Evolutionary conservation across 306 rosid species (phyloP), one percentile per base, ranked within the genome.

Genomic region (Quercus alba): DNA sequence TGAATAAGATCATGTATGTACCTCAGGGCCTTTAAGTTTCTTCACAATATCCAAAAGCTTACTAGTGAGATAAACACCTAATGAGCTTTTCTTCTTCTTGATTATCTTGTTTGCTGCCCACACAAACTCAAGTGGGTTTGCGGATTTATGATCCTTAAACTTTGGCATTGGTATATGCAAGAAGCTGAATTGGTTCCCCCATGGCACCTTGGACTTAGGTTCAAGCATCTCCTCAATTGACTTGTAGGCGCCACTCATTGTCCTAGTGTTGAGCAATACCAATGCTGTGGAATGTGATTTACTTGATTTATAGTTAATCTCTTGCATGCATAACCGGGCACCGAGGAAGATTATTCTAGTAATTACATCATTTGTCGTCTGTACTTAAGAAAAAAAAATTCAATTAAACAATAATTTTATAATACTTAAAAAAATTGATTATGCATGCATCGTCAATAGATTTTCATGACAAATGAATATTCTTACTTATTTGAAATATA

Each of bases 231-330:
- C 92, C 79, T 85, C 35, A 2, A 84, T 52, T 30, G 92, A 90
- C 20, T 78, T 84, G 72, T 91, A 91, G 41, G 41, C 8, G 9
- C 81, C 88, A 20, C 82, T 82, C 56, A 73, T 21, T 71, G 49
- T 87, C 77, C 97, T 86, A 4, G 94, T 91, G 52, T 91, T 91
- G 3, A 91, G 75, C 62, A 89, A 51, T 19, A 88, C 89, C 77
- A 91, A 67, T 20, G 92, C 89, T 0, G 91, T 84, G 26, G 88
- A 86, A 5, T 83, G n/a, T 21, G 90, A 14, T 2, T 64, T 72
- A 58, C 66, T 91, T 79, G 91, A 84, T 61, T 91, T 68, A 0
- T 63, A 41, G 46, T 74, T 74, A 30, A 68, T 68, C 3, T 86
- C 81, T 78, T 88, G 82, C 91, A 91, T 89, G 81, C 87, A 88